Percentiles rank a stretch among this genome's conserved stretches.
These are phyloP conservation scores for Aspergillus steynii DNA, from an alignment of 495 filamentous ascomycete genomes.

Conservation along the genomic window DNA sequence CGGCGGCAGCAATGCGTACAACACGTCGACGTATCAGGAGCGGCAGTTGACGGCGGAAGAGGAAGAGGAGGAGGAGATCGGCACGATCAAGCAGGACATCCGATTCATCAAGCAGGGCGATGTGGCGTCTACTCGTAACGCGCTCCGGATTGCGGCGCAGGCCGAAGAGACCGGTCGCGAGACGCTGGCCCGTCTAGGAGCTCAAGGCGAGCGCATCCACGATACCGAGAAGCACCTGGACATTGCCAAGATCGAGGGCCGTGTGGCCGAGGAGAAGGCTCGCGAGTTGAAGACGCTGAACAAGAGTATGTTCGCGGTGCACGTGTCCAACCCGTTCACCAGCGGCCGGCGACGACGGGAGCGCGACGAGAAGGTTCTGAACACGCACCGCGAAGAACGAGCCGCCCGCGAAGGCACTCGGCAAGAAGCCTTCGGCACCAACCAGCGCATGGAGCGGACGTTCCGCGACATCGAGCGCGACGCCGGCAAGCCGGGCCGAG, in stretches of 20 bases:
- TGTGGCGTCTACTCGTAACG: slow-evolving; percentile 68
- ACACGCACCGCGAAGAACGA: slow-evolving; percentile 65
- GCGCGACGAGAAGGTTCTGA: slow-evolving; percentile 61
- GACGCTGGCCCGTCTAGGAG: slow-evolving; percentile 68
- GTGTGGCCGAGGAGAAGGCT: slow-evolving; percentile 72
- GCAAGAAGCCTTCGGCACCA: slow-evolving; percentile 58
- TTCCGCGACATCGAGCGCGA: slow-evolving; percentile 54
- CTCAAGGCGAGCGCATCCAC: slow-evolving; percentile 75
- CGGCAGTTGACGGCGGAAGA: slow-evolving; percentile 75
- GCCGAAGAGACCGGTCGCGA: slow-evolving; percentile 70
- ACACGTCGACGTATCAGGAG: slow-evolving; percentile 63
- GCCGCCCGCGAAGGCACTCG: slow-evolving; percentile 66
- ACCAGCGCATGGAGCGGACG: slow-evolving; percentile 60
- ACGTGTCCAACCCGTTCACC: slow-evolving; percentile 74
- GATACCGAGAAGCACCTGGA: slow-evolving; percentile 77
- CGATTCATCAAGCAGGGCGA: slow-evolving; percentile 74
- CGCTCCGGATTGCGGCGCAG: slow-evolving; percentile 63
- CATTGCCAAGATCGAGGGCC: slow-evolving; percentile 64
- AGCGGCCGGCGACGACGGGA: slow-evolving; percentile 54
- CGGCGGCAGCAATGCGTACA: slow-evolving; percentile 48
- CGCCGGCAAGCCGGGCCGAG: slow-evolving; percentile 35
- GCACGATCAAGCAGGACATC: slow-evolving; percentile 72
- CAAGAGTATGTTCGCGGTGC: slow-evolving; percentile 79
- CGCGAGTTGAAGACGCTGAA: slow-evolving; percentile 75
- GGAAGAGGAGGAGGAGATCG: slow-evolving; percentile 67